These are phyloP conservation scores for Pulveroboletus sp. DNA, from an alignment of 768 basidiomycete genomes.

Conservation along the genomic window DNA sequence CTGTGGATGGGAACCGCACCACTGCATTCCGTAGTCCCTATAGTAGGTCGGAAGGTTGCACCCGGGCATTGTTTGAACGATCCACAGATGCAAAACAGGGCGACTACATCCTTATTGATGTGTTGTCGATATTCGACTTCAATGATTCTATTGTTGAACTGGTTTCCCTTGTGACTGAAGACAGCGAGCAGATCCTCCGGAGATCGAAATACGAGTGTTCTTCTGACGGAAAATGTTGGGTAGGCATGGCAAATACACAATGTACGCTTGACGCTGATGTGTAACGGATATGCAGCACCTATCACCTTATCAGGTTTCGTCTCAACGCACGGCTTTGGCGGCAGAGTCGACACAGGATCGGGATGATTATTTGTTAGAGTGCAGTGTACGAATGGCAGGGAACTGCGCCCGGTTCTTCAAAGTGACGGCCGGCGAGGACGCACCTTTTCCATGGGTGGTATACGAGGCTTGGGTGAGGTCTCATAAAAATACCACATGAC, in stretches of 20 bases:
- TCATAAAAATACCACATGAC: conserved; percentile 2
- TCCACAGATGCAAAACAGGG: conserved; percentile 26
- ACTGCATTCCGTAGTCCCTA: conserved; percentile 51
- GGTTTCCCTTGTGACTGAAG: conserved; percentile 35
- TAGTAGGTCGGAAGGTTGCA: conserved; percentile 34
- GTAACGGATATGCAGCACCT: conserved; percentile 8
- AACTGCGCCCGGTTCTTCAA: conserved; percentile 29
- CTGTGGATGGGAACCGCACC: conserved; percentile 50
- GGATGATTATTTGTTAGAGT: conserved; percentile 21
- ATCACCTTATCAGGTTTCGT: conserved; percentile 13
- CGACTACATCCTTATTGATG: conserved; percentile 40
- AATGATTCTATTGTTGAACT: conserved; percentile 26
- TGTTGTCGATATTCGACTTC: conserved; percentile 27
- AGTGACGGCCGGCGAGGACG: conserved; percentile 23
- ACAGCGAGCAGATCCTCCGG: conserved; percentile 32
- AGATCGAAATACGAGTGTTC: conserved; percentile 30
- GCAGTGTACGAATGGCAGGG: conserved; percentile 20
- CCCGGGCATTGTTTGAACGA: conserved; percentile 16
- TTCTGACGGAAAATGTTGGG: conserved; percentile 31
- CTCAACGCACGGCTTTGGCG: conserved; percentile 4
- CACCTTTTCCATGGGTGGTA: conserved; percentile 34
- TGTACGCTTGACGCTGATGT: neutral
- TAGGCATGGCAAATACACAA: conserved; percentile 14
- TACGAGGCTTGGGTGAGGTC: conserved; percentile 41
- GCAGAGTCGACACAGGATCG: neutral